Evolutionary conservation across 129 eudicot species (phyloP), one percentile per base, ranked within the genome.

Genomic region (Dittrichia graveolens): DNA sequence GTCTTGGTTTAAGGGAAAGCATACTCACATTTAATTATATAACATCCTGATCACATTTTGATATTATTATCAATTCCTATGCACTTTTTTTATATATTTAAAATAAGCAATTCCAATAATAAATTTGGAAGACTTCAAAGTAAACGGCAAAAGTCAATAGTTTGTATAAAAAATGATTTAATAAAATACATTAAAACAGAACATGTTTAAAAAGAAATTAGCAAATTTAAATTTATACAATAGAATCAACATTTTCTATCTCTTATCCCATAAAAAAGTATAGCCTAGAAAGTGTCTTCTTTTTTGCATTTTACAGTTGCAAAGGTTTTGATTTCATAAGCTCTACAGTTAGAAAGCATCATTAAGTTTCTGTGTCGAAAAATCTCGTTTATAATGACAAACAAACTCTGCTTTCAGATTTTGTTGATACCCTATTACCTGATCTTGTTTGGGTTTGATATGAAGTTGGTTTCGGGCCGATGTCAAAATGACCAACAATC

Each of bases 401-500:
- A 53, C 56, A 65, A 6, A 62, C 42, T 54, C 8, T 59, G 42
- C 50, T 65, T 74, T 68, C 65, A 46, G 68, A 55, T 58, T 78
- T 79, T 80, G 48, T 73, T 78, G 14, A 57, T 79, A 35, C 74
- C 37, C 69, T 35, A 79, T 53, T 77, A 62, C 71, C 45, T 13
- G 7, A 31, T 58, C 46, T 52, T 59, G 8, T 38, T 64, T 5
- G 53, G 60, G 40, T 15, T 40, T 35, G 18, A 55, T 53, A 31
- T 31, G 2, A 31, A 9, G 3, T 59, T 12, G 46, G 90, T 69
- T 11, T 78, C 83, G 0, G 34, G 83, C 57, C 85, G 78, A 71
- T 87, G 93, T 56, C 77, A 72, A 1, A 59, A 8, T 0, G 73
- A 79, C 74, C 93, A 90, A 31, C 65, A 34, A 19, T 72, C 77